Evolutionary conservation across 495 filamentous ascomycete species (phyloP).

Genomic region (Aspergillus ellipticus): DNA sequence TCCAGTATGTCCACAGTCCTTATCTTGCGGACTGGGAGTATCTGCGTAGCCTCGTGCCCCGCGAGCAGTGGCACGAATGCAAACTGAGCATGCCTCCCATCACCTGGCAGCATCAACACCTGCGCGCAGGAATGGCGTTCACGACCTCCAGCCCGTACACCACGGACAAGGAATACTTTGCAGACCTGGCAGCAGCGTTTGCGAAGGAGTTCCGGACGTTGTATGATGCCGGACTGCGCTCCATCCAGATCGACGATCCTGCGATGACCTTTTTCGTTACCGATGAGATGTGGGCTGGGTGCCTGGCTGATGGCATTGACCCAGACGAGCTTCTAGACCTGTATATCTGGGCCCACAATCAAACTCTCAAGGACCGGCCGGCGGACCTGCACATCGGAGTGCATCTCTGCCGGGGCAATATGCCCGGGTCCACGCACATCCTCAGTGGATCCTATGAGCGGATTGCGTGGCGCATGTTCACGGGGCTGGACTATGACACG

Average conservation of each 20-base stretch:
- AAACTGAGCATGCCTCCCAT: slow-evolving; percentile 22
- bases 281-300: slow-evolving; percentile 15
- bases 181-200: slow-evolving; percentile 12
- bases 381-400: slow-evolving; percentile 57
- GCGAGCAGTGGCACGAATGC: slow-evolving; percentile 17
- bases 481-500: slow-evolving; percentile 17
- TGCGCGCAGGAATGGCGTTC: neutral
- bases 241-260: slow-evolving; percentile 21
- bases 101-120: slow-evolving; percentile 20
- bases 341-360: slow-evolving; percentile 58
- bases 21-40: slow-evolving; percentile 22
- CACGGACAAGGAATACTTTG: slow-evolving; percentile 13
- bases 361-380: slow-evolving; percentile 52
- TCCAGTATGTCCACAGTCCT: slow-evolving; percentile 7
- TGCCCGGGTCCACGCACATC: slow-evolving; percentile 47
- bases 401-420: slow-evolving; percentile 61
- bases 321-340: slow-evolving; percentile 51
- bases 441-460: slow-evolving; percentile 58
- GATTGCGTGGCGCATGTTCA: slow-evolving; percentile 32
- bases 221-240: slow-evolving; percentile 19
- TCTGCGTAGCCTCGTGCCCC: slow-evolving; percentile 12
- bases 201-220: slow-evolving; percentile 7
- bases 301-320: slow-evolving; percentile 10
- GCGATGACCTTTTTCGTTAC: slow-evolving; percentile 16
- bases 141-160: slow-evolving; percentile 3